Evolutionary conservation across 2,329 filamentous ascomycete genomes (phyloP), one percentile per base, ranked within the genome.

Genomic region (Pseudogymnoascus sp.): DNA sequence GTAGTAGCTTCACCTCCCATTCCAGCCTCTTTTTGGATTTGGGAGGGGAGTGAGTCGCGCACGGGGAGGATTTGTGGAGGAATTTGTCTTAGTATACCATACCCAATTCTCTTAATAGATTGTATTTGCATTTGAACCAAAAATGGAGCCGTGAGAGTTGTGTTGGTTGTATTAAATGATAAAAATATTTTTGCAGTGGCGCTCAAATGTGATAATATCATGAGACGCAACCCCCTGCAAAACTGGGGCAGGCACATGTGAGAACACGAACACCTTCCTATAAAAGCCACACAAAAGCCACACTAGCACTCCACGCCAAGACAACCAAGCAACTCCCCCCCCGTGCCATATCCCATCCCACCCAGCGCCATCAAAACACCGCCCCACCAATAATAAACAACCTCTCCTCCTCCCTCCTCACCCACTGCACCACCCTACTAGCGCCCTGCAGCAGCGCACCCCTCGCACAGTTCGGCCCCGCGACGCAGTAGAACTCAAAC

Each of bases 381-480:
- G 92, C 94, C n/a, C 94, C 95, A 1, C 94, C 94, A 71, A 99
- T 94, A 64, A 99, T 96, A 72, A 99, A 99, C 5, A 97, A 78
- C 62, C 94, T 81, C 75, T 97, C 92, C 74, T 97, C 93, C 75
- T 99, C 94, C 67, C 87, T 82, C 71, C 90, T 87, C 1, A 93
- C 88, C 92, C 93, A 99, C 71, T 94, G 89, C 5, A 95, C 87
- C 59, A 99, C 85, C 75, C 88, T 87, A 72, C 94, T 96, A 35
- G 92, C 93, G 9, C 88, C 90, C 72, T 93, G 88, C 8, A 90
- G 90, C 69, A 99, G 80, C 9, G 86, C 84, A 21, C 79, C 76
- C 40, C 84, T 78, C 29, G 83, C 83, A 36, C 83, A 76, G 66
- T 87, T 87, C 2, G 90, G 89, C 0, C 90, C 89, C 15, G 92